Evolutionary conservation across 371 early-diverging fungal species (phyloP).

Genomic region (Mortierella sp.): DNA sequence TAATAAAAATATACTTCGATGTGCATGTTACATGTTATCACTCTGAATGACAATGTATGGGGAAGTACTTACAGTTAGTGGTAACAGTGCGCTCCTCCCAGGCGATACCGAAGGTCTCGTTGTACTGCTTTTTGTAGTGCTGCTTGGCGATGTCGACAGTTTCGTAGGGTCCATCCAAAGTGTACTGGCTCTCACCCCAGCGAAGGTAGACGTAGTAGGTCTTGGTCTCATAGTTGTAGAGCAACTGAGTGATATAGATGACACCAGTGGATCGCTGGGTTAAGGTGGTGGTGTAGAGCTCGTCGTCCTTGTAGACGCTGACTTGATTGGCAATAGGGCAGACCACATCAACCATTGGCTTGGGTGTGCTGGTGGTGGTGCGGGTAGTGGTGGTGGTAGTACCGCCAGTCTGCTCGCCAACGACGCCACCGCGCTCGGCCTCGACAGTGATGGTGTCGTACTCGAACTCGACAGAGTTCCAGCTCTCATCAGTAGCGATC

Average conservation of each 20-base stretch:
- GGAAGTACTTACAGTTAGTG: slow-evolving; percentile 15
- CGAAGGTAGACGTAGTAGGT: slow-evolving; percentile 52
- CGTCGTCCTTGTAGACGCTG: slow-evolving; percentile 28
- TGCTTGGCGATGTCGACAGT: slow-evolving; percentile 37
- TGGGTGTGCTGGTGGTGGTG: background rate
- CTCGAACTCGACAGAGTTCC: slow-evolving; percentile 35
- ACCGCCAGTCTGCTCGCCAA: slow-evolving; percentile 1
- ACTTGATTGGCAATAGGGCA: slow-evolving; percentile 32
- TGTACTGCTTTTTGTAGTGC: slow-evolving; percentile 29
- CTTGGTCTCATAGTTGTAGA: slow-evolving; percentile 36
- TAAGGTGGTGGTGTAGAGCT: slow-evolving; percentile 26
- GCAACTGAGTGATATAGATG: slow-evolving; percentile 34
- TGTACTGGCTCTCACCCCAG: slow-evolving; percentile 28
- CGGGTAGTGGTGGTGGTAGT: slow-evolving; percentile 1
- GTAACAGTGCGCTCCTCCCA: slow-evolving; percentile 36
- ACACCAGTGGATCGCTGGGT: slow-evolving; percentile 29
- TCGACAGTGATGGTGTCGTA: slow-evolving; percentile 37
- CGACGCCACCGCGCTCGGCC: slow-evolving; percentile 17
- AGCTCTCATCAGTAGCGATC: slow-evolving; percentile 20
- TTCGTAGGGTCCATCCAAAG: slow-evolving; percentile 39
- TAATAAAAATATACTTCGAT: background rate
- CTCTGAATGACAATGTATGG: background rate
- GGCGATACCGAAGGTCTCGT: slow-evolving; percentile 28
- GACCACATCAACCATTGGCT: slow-evolving; percentile 22
- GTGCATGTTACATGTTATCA: too few relatives aligned